These are phyloP conservation scores for Trichoderma harzianum DNA, from an alignment of 2,329 filamentous ascomycete species.

Conservation along the genomic window DNA sequence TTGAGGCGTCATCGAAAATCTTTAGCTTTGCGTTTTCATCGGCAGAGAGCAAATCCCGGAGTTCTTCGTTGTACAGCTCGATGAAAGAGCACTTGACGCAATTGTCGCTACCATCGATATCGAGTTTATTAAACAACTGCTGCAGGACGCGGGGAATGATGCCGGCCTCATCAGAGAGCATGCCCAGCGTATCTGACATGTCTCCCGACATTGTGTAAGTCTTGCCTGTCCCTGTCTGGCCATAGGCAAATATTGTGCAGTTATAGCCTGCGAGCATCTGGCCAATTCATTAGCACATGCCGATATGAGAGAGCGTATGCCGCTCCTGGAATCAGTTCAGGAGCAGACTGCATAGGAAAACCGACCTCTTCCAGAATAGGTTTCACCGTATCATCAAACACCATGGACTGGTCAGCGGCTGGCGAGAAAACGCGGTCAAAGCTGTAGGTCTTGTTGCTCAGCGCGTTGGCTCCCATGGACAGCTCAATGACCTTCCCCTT, in stretches of 20 bases:
- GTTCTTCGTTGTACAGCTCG: conserved; percentile 95
- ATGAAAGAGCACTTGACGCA: conserved; percentile 98
- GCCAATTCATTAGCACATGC: conserved; percentile 8
- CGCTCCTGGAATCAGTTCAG: no score
- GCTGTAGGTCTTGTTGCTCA: conserved; percentile 94
- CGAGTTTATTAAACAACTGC: conserved; percentile 80
- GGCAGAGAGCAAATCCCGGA: conserved; percentile 78
- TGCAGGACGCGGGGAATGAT: conserved; percentile 92
- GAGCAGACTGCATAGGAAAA: not conserved
- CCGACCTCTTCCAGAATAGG: conserved; percentile 88
- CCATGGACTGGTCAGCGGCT: conserved; percentile 86
- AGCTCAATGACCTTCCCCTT: conserved; percentile 81
- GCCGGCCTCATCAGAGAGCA: conserved; percentile 86
- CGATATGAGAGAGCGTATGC: not conserved
- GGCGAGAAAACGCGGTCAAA: conserved; percentile 98
- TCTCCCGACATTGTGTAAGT: conserved; percentile 99
- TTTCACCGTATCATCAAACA: conserved; percentile 92
- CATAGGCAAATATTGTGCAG: conserved; percentile 98
- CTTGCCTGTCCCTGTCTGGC: conserved; percentile 96
- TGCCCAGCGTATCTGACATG: conserved; percentile 81
- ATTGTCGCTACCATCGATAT: conserved; percentile 73
- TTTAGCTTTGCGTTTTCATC: conserved; percentile 88
- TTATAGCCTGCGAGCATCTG: conserved; percentile 94
- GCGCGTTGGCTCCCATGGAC: conserved; percentile 85
- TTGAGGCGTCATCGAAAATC: conserved; percentile 87